phyloP scores from a whole-genome alignment of 1,284 basidiomycete species.

The Microbotryum violaceum region DNA sequence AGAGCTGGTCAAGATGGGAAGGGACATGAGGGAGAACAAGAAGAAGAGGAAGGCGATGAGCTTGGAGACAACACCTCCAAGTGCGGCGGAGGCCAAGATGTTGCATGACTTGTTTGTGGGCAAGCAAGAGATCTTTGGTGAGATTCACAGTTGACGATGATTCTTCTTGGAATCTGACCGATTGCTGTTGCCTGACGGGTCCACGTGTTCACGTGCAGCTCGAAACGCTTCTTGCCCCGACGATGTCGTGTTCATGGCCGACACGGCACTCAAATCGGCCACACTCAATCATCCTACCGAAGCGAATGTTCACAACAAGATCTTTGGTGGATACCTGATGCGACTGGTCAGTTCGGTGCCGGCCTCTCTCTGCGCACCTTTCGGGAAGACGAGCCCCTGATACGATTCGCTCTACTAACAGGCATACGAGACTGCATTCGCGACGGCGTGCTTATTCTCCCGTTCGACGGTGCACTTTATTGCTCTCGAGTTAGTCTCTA shows the following conservation, averaged over 20 bases:
- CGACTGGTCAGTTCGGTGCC: slow-evolving; percentile 5
- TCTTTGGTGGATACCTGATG: slow-evolving; percentile 31
- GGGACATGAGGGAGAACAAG: slow-evolving; percentile 31
- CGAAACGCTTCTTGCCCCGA: slow-evolving; percentile 18
- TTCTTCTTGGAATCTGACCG: too few species aligned
- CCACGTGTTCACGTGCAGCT: background rate
- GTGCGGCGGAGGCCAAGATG: slow-evolving; percentile 36
- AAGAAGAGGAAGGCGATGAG: slow-evolving; percentile 8
- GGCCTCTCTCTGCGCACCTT: background rate
- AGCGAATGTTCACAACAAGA: slow-evolving; percentile 28
- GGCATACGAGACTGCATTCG: slow-evolving; percentile 42
- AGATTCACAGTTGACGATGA: background rate
- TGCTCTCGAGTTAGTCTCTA: slow-evolving; percentile 35
- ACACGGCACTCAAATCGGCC: slow-evolving; percentile 29
- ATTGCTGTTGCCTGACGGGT: too few species aligned
- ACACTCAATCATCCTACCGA: slow-evolving; percentile 34
- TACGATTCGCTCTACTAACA: slow-evolving; percentile 34
- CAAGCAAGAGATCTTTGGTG: slow-evolving; percentile 13
- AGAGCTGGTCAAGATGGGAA: slow-evolving; percentile 38
- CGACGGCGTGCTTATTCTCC: slow-evolving; percentile 38
- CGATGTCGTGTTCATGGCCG: slow-evolving; percentile 34
- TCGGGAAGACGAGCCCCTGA: background rate
- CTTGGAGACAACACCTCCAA: slow-evolving; percentile 37
- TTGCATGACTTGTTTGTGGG: slow-evolving; percentile 38
- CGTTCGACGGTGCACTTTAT: slow-evolving; percentile 40